phyloP scores from a whole-genome alignment of 2,329 filamentous ascomycete genomes.

The Botrytis medusae region DNA sequence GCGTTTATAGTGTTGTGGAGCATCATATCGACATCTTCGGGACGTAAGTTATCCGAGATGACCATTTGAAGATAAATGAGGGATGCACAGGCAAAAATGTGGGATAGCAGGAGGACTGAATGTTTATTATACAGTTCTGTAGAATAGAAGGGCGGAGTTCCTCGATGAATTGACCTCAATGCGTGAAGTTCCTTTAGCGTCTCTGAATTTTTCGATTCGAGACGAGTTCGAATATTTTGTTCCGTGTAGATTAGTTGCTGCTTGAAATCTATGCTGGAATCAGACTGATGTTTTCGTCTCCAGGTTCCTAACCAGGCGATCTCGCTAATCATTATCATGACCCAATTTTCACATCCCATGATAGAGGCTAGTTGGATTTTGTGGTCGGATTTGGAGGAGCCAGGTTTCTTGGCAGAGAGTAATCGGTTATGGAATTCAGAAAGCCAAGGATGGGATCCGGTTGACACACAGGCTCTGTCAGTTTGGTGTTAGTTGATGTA shows the following conservation, averaged over 20 bases:
- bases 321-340: constrained; percentile 51
- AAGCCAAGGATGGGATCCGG: constrained; percentile 43
- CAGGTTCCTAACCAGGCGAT: constrained; percentile 53
- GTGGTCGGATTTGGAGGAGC: background rate
- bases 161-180: background rate
- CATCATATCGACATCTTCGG: constrained; percentile 3
- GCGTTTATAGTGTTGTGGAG: constrained; percentile 25
- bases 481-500: background rate
- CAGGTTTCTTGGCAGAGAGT: background rate
- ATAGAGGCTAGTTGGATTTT: constrained; percentile 50
- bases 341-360: constrained; percentile 57
- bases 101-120: constrained; percentile 22
- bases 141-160: constrained; percentile 1
- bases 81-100: constrained; percentile 27
- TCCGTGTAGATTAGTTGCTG: background rate
- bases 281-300: constrained; percentile 52
- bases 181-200: background rate
- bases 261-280: constrained; percentile 37
- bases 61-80: constrained; percentile 29
- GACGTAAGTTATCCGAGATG: background rate
- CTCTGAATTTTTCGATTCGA: constrained; percentile 12
- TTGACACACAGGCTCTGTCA: constrained; percentile 46
- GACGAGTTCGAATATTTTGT: background rate
- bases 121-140: constrained; percentile 18
- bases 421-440: constrained; percentile 35